These are phyloP conservation scores for Nemania serpens DNA, from an alignment of 2,329 filamentous ascomycete species.

Conservation along the genomic window DNA sequence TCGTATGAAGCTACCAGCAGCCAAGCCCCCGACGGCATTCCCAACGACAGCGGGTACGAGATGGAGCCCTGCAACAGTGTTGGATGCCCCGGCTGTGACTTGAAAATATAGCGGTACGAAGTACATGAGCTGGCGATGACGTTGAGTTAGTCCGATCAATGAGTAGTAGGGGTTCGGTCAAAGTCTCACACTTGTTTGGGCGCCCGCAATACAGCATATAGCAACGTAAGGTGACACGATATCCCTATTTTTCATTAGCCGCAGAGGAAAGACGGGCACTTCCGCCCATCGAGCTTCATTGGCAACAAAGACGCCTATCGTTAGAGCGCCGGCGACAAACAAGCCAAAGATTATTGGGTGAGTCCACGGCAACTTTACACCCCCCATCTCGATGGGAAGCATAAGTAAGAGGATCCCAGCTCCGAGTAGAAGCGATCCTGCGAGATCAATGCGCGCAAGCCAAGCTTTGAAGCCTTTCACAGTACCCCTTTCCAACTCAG, in stretches of 20 bases:
- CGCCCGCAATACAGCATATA: conserved; percentile 56
- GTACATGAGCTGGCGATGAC: conserved; percentile 57
- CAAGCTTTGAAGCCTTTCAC: conserved; percentile 38
- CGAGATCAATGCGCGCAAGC: conserved; percentile 62
- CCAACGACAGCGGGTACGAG: conserved; percentile 70
- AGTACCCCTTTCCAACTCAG: conserved; percentile 13
- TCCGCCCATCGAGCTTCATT: conserved; percentile 49
- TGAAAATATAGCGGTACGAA: conserved; percentile 73
- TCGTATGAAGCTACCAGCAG: conserved; percentile 62
- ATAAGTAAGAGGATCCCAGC: conserved; percentile 45
- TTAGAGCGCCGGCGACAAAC: conserved; percentile 37
- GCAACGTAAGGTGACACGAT: conserved; percentile 59
- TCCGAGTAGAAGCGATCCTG: conserved; percentile 55
- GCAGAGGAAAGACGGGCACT: conserved; percentile 64
- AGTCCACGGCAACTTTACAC: conserved; percentile 46
- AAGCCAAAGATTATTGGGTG: conserved; percentile 43
- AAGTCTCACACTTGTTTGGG: conserved; percentile 58
- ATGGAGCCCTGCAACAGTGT: conserved; percentile 62
- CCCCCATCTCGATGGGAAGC: conserved; percentile 48
- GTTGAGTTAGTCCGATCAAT: conserved; percentile 11
- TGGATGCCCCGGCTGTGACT: conserved; percentile 61
- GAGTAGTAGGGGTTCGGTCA: conserved; percentile 10
- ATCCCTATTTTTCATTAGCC: conserved; percentile 56
- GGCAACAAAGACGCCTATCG: conserved; percentile 42
- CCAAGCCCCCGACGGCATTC: conserved; percentile 66